A percentile compares a stretch with the other conserved stretches of the same genome.
Conservation (phyloP, 805 yeast genomes). For the Saccharomycopsis sp. region DNA sequence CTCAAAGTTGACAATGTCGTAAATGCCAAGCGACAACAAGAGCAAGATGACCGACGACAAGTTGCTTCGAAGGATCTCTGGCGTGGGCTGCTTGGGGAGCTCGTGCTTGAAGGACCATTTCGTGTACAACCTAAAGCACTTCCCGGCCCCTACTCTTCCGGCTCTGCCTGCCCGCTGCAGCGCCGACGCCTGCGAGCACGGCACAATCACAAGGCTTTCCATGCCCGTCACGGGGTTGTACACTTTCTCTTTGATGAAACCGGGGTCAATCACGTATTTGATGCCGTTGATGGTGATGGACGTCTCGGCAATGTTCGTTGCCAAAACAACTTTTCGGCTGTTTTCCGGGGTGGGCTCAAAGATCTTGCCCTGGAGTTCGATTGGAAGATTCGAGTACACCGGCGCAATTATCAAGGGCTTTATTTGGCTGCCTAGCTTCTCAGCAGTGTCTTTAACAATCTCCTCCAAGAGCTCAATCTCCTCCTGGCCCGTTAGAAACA, state of each 20-base stretch:
- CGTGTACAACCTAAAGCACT: slow-evolving; percentile 83
- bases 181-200: slow-evolving; percentile 92
- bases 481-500: slow-evolving; percentile 92
- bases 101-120: slow-evolving; percentile 75
- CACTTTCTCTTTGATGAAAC: slow-evolving; percentile 86
- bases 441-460: slow-evolving; percentile 53
- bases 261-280: slow-evolving; percentile 88
- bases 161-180: slow-evolving; percentile 98
- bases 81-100: slow-evolving; percentile 69
- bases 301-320: slow-evolving; percentile 96
- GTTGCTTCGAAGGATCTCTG: slow-evolving; percentile 86
- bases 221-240: slow-evolving; percentile 83
- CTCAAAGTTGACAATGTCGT: slow-evolving; percentile 73
- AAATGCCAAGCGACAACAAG: slow-evolving; percentile 74
- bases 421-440: slow-evolving; percentile 50
- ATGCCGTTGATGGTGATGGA: slow-evolving; percentile 96
- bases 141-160: slow-evolving; percentile 95
- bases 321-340: slow-evolving; percentile 78
- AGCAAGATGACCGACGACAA: slow-evolving; percentile 67
- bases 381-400: slow-evolving; percentile 84
- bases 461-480: slow-evolving; percentile 84
- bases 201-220: slow-evolving; percentile 76
- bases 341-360: slow-evolving; percentile 81
- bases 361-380: slow-evolving; percentile 70
- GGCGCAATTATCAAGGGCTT: slow-evolving; percentile 68